Percentiles rank a stretch among this genome's conserved stretches.
Evolutionary conservation across 768 basidiomycete genomes (phyloP).

Genomic region (Rossbeevera mucosa): DNA sequence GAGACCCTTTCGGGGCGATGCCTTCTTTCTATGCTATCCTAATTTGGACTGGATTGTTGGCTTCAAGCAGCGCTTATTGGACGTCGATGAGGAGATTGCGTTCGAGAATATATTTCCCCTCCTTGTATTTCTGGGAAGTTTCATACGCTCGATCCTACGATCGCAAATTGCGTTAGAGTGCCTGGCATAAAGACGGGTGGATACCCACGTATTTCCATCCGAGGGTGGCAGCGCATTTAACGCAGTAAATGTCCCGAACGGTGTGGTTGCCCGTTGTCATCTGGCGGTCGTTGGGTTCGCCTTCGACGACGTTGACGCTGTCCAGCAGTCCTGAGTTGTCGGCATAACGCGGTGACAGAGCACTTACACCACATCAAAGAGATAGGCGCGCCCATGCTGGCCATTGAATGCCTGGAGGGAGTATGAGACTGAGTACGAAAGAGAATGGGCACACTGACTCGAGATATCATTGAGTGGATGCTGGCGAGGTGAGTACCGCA

Average conservation of each 20-base stretch:
- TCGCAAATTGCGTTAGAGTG: constrained; percentile 2
- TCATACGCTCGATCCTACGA: constrained; percentile 90
- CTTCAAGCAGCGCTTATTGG: constrained; percentile 44
- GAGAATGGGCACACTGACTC: constrained; percentile 45
- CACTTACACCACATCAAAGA: constrained; percentile 89
- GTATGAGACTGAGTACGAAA: constrained; percentile 7
- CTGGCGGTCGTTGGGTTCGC: constrained; percentile 82
- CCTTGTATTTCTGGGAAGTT: constrained; percentile 91
- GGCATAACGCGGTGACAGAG: constrained; percentile 13
- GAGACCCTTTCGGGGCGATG: constrained; percentile 9
- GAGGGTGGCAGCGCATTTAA: constrained; percentile 79
- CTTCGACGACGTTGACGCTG: constrained; percentile 90
- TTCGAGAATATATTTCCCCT: constrained; percentile 97
- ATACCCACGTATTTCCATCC: constrained; percentile 95
- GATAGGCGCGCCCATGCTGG: constrained; percentile 91
- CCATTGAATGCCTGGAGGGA: constrained; percentile 85
- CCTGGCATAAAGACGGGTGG: not conserved
- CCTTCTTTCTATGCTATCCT: constrained; percentile 11
- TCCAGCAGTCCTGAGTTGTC: constrained; percentile 5
- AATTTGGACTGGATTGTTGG: constrained; percentile 3
- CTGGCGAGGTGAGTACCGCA: constrained; percentile 92
- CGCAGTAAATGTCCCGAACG: constrained; percentile 92
- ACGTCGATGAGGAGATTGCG: constrained; percentile 85
- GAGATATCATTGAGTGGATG: constrained; percentile 85
- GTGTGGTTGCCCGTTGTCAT: constrained; percentile 98